Conservation (phyloP, 2,329 filamentous ascomycete genomes). For the Tolypocladium sp. region DNA sequence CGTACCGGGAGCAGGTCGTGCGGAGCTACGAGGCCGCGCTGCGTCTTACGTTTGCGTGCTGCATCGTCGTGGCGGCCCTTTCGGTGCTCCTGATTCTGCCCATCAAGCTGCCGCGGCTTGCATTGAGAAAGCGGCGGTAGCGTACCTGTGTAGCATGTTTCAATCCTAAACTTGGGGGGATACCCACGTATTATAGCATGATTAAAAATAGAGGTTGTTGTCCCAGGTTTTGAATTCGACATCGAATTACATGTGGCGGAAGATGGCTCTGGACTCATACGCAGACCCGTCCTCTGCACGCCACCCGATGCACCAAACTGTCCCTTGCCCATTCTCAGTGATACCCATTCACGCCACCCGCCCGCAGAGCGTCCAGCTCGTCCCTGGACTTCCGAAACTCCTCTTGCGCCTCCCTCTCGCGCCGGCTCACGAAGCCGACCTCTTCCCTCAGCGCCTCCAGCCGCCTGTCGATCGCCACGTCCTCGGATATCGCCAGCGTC, state of each 20-base stretch:
- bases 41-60: constrained; percentile 34
- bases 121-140: constrained; percentile 24
- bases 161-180: too few species aligned
- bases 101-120: constrained; percentile 44
- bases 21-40: constrained; percentile 44
- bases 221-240: background rate
- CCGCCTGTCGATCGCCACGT: constrained; percentile 62
- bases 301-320: background rate
- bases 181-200: background rate
- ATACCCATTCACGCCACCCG: constrained; percentile 25
- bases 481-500: constrained; percentile 69
- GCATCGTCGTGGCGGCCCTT: constrained; percentile 35
- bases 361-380: constrained; percentile 58
- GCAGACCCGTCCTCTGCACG: background rate
- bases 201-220: background rate
- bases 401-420: constrained; percentile 88
- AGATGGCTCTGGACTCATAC: background rate
- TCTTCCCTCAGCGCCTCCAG: constrained; percentile 73
- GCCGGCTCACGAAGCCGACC: constrained; percentile 66
- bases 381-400: constrained; percentile 67
- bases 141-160: background rate
- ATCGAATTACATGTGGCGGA: background rate
- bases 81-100: constrained; percentile 38
- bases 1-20: constrained; percentile 46
- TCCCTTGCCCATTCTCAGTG: constrained; percentile 16